phyloP scores from a whole-genome alignment of 805 yeast genomes.

The Pichia nanzhaoensis region DNA sequence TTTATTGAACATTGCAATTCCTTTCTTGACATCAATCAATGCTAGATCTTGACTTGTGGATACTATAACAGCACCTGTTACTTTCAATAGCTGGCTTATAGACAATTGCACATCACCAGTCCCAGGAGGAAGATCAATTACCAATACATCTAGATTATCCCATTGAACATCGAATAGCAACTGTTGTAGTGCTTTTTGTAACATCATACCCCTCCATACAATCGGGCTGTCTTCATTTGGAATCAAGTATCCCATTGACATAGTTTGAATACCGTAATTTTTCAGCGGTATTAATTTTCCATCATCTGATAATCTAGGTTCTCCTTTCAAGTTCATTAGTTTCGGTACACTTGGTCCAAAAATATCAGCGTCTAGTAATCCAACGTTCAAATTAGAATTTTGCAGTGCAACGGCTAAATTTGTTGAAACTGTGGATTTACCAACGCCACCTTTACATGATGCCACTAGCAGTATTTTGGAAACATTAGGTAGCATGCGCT shows the following conservation, averaged over 20 bases:
- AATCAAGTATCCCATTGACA: conserved; percentile 86
- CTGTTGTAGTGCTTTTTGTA: conserved; percentile 81
- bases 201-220: conserved; percentile 84
- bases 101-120: conserved; percentile 86
- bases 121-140: conserved; percentile 87
- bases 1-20: conserved; percentile 69
- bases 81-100: conserved; percentile 66
- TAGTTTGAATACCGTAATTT: conserved; percentile 71
- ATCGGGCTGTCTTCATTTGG: conserved; percentile 59
- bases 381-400: conserved; percentile 48
- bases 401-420: conserved; percentile 63
- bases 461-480: conserved; percentile 56
- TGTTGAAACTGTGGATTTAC: conserved; percentile 67
- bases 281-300: conserved; percentile 60
- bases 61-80: conserved; percentile 77
- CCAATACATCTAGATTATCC: conserved; percentile 58
- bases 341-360: conserved; percentile 84
- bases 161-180: conserved; percentile 78
- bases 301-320: conserved; percentile 47
- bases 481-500: conserved; percentile 53
- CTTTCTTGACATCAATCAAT: conserved; percentile 70
- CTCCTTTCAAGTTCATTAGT: conserved; percentile 59
- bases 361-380: conserved; percentile 71
- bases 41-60: conserved; percentile 88
- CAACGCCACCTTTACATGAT: conserved; percentile 79